Evolutionary conservation across 768 basidiomycete genomes (phyloP), one percentile per base, ranked within the genome.

Genomic region (Tremella fuciformis): DNA sequence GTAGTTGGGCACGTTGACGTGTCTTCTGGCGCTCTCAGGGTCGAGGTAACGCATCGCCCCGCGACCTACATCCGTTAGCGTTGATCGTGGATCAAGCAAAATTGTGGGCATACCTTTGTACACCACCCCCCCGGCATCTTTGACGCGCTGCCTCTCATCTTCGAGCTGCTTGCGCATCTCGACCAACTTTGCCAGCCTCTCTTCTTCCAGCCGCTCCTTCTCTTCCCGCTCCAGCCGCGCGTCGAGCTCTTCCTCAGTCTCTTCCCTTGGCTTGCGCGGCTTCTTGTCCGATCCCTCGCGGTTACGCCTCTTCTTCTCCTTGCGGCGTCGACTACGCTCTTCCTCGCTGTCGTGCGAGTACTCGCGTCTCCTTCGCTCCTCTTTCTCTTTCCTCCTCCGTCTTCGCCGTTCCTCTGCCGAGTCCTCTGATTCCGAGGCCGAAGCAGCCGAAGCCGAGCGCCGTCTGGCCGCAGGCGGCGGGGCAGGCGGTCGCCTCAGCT

Each of bases 401-500:
- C 42, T n/a, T 4, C 42, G n/a, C 22, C 22, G 42, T 46, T 46
- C 42, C 16, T 46, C 22, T 46, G n/a, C n/a, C 22, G n/a, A 22
- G 42, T 46, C n/a, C 22, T 46, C 42, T 4, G 42, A 46, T 4
- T 46, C 42, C 6, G 6, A 4, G n/a, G n/a, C 42, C 4, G 42
- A 46, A 15, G 16, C 22, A 46, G 42, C 7, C 42, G 42, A 46
- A 15, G 69, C 50, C 34, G 54, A 54, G 41, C 69, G 16, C 42
- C 34, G 8, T 44, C 22, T 29, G 60, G 55, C 16, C 48, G 25
- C 24, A 19, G 60, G 63, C 13, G 67, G 52, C 15, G 60, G 64
- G 13, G 67, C 55, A 13, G 68, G 60, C 57, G 82, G 82, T 56
- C 82, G 83, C 11, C 66, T 62, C 11, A 89, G 81, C 73, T 89